Base-by-base conservation (phyloP, 306 rosid species). In the Corylus avellana region DNA sequence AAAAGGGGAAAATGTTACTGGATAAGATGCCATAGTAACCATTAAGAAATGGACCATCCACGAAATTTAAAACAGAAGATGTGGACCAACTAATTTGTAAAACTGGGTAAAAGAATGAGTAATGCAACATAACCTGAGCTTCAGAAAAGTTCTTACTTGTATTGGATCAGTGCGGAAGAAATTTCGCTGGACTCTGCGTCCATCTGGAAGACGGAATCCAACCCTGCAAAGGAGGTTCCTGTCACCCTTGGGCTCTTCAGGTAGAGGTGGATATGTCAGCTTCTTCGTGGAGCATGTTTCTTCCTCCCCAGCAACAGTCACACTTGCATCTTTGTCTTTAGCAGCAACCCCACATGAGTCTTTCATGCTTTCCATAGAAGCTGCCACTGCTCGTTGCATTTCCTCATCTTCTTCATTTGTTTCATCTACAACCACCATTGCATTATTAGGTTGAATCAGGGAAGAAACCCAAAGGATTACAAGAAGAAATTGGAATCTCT, bases 211-310 rank as follows among this genome's bases (percentile, higher is more conserved):
- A 78, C 99, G 93, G 7, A 96, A 83, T 51, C 98, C 98, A 39
- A 96, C 97, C 84, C 90, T 82, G 82, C 98, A 96, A 0, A 91
- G 82, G 71, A 93, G 96, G 72, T 57, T 87, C 87, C 77, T 87
- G 73, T 93, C 97, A 85, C 87, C 97, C 81, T 85, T 91, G 67
- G 98, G 97, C 80, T 96, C 99, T 82, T 93, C 94, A 37, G 98
- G 92, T 84, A 93, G 80, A 39, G 90, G 85, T 51, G 91, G 98
- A 82, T 87, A 96, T 5, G 83, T n/a, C 67, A 89, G 91, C 82
- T 79, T 85, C 83, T 78, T 78, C 12, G 85, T 53, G 61, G 80
- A 67, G 80, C 57, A 56, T 69, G 83, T 72, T 85, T 90, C 91
- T 79, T 81, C 84, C 79, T 79, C 72, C 39, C 79, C 86, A 25